Base-by-base conservation (phyloP, 345 rosid genomes). In the Boechera divaricarpa region DNA sequence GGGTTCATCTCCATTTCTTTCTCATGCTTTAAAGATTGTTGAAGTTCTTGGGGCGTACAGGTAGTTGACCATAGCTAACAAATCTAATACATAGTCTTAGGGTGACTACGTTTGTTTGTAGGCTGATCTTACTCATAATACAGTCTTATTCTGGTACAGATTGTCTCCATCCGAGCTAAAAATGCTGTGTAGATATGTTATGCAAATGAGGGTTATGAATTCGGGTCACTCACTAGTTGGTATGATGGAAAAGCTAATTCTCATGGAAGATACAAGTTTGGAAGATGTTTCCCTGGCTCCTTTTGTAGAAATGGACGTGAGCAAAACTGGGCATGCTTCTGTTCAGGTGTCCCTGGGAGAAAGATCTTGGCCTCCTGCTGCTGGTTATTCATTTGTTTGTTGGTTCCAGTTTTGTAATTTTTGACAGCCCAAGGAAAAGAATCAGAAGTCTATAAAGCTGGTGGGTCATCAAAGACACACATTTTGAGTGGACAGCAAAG, bases 291-390 rank as follows among this genome's bases (percentile, higher is more conserved):
- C 98, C 48, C 79, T 91, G 63, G 96, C 98, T 39, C 98, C 98
- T 21, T 94, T 91, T 85, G 87, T 87, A 68, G 94, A 86, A 89
- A 86, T 94, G 97, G 93, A 91, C 79, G 87, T 91, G 97, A 90
- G 89, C 77, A 94, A 88, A 84, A 77, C 86, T 73, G 98, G 98
- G 47, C 93, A 91, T 78, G 97, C 96, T 82, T 89, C 98, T 71
- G 73, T 94, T 80, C 96, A 88, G 83, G 98, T 90, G 67, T 90
- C 98, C 70, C 80, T 94, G 15, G 98, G 98, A 73, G 98, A 91
- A 82, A 87, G 98, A 85, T 91, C 96, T 58, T 94, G 98, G 98
- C 98, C 97, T 78, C 98, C 97, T 78, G 94, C 97, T 70, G 96
- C 94, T 77, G 98, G 98, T 53, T 94, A 94, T 88, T 94, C 98